These are phyloP conservation scores for Knoxdaviesia capensis DNA, from an alignment of 2,329 filamentous ascomycete genomes.

Conservation along the genomic window DNA sequence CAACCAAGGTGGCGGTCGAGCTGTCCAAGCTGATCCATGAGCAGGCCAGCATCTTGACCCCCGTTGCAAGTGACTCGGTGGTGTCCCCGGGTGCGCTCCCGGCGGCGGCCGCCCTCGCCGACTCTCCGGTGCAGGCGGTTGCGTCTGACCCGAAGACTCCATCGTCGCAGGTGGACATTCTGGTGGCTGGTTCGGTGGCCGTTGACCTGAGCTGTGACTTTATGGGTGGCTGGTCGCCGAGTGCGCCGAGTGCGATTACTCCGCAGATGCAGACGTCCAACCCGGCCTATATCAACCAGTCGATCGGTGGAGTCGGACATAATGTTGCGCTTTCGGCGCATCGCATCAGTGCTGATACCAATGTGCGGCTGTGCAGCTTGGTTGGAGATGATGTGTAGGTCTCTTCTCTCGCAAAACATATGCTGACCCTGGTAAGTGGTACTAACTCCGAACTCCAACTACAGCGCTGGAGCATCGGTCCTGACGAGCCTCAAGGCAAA, in stretches of 20 bases:
- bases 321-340: conserved; percentile 80
- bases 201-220: conserved; percentile 79
- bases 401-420: neutral
- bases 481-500: conserved; percentile 41
- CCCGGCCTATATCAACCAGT: conserved; percentile 59
- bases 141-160: too few species aligned
- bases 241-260: conserved; percentile 10
- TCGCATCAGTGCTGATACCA: conserved; percentile 34
- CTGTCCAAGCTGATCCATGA: conserved; percentile 15
- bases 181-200: conserved; percentile 80
- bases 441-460: too few species aligned
- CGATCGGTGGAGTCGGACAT: conserved; percentile 75
- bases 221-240: conserved; percentile 6
- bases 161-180: conserved; percentile 31
- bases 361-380: conserved; percentile 58
- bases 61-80: too few species aligned
- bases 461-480: conserved; percentile 51
- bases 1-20: conserved; percentile 32
- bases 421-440: too few species aligned
- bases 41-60: neutral
- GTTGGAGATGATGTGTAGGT: conserved; percentile 58
- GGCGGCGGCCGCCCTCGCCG: too few species aligned
- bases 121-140: too few species aligned
- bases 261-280: conserved; percentile 64
- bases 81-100: too few species aligned